Percentiles rank a stretch among this genome's conserved stretches.
Conservation (phyloP, 2,329 filamentous ascomycete species). For the Exophiala sideris region DNA sequence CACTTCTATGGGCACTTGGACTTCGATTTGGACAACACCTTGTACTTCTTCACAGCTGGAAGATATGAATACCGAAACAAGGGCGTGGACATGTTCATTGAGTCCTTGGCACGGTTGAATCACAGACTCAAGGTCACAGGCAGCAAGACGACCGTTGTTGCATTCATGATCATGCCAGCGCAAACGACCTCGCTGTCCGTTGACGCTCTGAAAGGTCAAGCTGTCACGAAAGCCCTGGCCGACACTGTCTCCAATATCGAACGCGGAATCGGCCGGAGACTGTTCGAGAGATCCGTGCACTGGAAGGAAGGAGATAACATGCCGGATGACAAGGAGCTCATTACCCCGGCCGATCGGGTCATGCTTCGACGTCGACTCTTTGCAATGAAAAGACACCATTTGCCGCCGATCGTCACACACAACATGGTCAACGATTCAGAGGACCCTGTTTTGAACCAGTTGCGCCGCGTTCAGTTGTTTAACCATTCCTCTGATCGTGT, state of each 20-base stretch:
- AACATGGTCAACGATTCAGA: constrained; percentile 96
- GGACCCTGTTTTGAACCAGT: constrained; percentile 92
- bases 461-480: constrained; percentile 93
- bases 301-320: constrained; percentile 94
- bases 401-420: constrained; percentile 96
- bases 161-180: constrained; percentile 98
- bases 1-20: constrained; percentile 99
- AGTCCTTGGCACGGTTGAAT: constrained; percentile 90
- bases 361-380: constrained; percentile 87
- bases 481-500: constrained; percentile 93
- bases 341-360: constrained; percentile 87
- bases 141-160: constrained; percentile 90
- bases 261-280: constrained; percentile 82
- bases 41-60: constrained; percentile 96
- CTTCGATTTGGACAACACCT: constrained; percentile 91
- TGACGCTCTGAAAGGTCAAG: constrained; percentile 92
- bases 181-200: constrained; percentile 94
- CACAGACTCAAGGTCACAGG: constrained; percentile 81
- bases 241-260: constrained; percentile 94
- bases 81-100: constrained; percentile 99
- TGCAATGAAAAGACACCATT: constrained; percentile 87
- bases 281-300: constrained; percentile 89
- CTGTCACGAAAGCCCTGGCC: constrained; percentile 91
- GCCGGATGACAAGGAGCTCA: constrained; percentile 94
- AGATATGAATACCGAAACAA: constrained; percentile 98